Evolutionary conservation across 306 rosid genomes (phyloP).

Genomic region (Sindora glabra): DNA sequence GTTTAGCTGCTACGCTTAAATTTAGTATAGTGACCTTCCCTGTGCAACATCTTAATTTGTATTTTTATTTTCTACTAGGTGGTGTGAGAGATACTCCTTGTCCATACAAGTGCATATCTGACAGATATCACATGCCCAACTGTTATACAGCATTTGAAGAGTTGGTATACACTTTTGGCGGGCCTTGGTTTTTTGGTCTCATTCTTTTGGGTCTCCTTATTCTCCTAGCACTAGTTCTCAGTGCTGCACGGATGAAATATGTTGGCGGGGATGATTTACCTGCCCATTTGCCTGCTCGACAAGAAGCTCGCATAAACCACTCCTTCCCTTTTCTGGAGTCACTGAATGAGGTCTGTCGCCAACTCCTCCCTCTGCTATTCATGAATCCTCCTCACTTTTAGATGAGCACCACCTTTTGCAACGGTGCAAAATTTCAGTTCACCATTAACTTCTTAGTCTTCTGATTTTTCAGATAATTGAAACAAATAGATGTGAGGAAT

Average conservation of each 20-base stretch:
- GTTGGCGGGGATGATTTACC: slow-evolving; percentile 68
- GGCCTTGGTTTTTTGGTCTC: slow-evolving; percentile 87
- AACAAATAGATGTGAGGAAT: slow-evolving; percentile 94
- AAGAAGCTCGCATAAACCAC: slow-evolving; percentile 63
- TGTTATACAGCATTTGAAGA: slow-evolving; percentile 94
- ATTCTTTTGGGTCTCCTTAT: slow-evolving; percentile 66
- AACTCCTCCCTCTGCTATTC: slow-evolving; percentile 15
- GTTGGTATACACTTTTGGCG: slow-evolving; percentile 93
- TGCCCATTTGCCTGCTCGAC: slow-evolving; percentile 51
- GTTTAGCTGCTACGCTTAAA: too few species aligned
- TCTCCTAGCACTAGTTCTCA: slow-evolving; percentile 73
- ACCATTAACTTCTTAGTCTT: slow-evolving; percentile 12
- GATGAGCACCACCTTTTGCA: neutral
- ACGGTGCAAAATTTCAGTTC: neutral
- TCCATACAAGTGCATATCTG: slow-evolving; percentile 85
- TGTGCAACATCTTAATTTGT: slow-evolving; percentile 1
- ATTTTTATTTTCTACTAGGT: slow-evolving; percentile 41
- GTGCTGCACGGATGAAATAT: slow-evolving; percentile 87
- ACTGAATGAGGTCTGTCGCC: slow-evolving; percentile 70
- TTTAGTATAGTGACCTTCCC: slow-evolving; percentile 3
- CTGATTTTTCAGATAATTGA: slow-evolving; percentile 66
- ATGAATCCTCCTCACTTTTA: neutral
- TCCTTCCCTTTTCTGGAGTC: slow-evolving; percentile 97
- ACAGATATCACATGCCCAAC: slow-evolving; percentile 92
- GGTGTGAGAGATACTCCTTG: slow-evolving; percentile 85